Percentiles rank a stretch among this genome's conserved stretches.
These are phyloP conservation scores for Linum lewisii DNA, from an alignment of 345 rosid species.

Conservation along the genomic window DNA sequence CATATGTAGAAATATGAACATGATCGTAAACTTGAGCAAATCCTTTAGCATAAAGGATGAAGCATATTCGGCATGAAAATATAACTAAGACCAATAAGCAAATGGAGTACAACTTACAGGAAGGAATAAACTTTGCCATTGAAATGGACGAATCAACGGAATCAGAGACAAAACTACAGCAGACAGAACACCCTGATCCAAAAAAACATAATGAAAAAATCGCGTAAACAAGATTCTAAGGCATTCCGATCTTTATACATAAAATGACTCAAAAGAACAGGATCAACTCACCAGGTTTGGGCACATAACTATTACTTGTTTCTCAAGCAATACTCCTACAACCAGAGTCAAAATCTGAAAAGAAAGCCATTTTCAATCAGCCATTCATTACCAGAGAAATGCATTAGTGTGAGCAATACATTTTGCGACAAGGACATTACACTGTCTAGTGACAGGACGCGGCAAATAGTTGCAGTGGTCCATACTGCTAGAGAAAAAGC, in stretches of 20 bases:
- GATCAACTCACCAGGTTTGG: slow-evolving; percentile 80
- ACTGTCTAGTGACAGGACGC: slow-evolving; percentile 85
- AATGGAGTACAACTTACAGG: slow-evolving; percentile 51
- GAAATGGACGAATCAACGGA: slow-evolving; percentile 91
- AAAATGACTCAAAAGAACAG: slow-evolving; percentile 1
- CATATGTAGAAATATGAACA: background rate
- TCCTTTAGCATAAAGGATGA: background rate
- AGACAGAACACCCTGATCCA: slow-evolving; percentile 82
- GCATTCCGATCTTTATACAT: too few species aligned
- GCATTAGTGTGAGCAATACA: background rate
- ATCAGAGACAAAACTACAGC: slow-evolving; percentile 72
- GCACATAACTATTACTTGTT: slow-evolving; percentile 70
- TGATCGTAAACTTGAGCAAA: background rate
- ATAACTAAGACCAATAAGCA: slow-evolving; percentile 1
- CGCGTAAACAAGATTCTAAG: too few species aligned
- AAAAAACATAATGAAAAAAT: slow-evolving; percentile 8
- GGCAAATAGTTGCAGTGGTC: slow-evolving; percentile 96
- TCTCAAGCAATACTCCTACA: slow-evolving; percentile 81
- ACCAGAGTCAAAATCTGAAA: slow-evolving; percentile 71
- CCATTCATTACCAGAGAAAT: background rate
- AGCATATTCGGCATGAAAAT: background rate
- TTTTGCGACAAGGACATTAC: slow-evolving; percentile 36
- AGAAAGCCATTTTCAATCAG: slow-evolving; percentile 2
- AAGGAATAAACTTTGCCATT: slow-evolving; percentile 96
- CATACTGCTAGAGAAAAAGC: slow-evolving; percentile 81